These are phyloP conservation scores for Diaporthe batatas DNA, from an alignment of 2,329 filamentous ascomycete genomes.

Conservation along the genomic window DNA sequence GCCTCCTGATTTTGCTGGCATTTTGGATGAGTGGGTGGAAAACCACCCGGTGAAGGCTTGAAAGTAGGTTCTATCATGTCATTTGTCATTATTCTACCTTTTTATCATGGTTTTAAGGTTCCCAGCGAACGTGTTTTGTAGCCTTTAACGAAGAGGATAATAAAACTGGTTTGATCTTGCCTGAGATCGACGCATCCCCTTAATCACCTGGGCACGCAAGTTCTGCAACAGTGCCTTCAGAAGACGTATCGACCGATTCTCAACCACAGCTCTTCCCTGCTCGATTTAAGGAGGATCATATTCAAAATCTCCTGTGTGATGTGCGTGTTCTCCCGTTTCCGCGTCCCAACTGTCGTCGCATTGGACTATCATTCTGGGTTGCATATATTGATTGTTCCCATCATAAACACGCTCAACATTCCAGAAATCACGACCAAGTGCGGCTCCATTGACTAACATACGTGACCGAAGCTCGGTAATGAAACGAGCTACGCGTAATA, in stretches of 20 bases:
- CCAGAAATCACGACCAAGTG: too few relatives aligned
- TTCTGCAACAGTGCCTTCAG: too few relatives aligned
- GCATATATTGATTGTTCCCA: too few relatives aligned
- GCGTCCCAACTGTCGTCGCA: constrained; percentile 10
- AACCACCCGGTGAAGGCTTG: constrained; percentile 38
- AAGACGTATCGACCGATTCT: too few relatives aligned
- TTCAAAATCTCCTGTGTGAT: neutral
- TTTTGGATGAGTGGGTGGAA: constrained; percentile 49
- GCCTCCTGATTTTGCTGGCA: constrained; percentile 45
- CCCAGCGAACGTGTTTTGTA: neutral
- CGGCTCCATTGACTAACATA: too few relatives aligned
- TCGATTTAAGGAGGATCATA: neutral
- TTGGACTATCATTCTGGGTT: neutral
- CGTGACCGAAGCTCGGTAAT: too few relatives aligned
- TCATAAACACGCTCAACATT: too few relatives aligned
- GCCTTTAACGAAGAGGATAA: too few relatives aligned
- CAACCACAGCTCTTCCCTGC: neutral
- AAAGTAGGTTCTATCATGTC: neutral
- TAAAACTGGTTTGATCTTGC: too few relatives aligned
- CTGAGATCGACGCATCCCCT: too few relatives aligned
- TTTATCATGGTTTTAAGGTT: neutral
- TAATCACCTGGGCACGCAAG: too few relatives aligned
- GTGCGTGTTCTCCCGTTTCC: neutral
- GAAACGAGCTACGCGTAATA: too few relatives aligned
- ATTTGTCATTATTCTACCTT: neutral